phyloP scores from a whole-genome alignment of 2,329 filamentous ascomycete genomes.

The Alternaria metachromatica region DNA sequence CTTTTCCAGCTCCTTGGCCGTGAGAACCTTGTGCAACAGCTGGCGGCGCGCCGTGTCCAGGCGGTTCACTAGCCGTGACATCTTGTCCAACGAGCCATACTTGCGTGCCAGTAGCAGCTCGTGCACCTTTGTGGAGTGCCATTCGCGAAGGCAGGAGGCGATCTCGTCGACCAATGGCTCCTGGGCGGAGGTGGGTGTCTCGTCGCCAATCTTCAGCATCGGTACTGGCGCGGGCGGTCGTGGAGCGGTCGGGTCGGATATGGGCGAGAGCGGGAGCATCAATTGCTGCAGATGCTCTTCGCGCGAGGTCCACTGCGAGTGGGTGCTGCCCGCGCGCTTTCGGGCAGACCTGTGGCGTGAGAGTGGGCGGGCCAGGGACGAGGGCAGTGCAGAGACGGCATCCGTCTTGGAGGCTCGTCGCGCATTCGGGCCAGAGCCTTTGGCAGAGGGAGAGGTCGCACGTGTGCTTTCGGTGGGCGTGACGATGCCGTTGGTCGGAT shows the following conservation, averaged over 20 bases:
- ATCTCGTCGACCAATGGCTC: slow-evolving; percentile 98
- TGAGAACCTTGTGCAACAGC: slow-evolving; percentile 92
- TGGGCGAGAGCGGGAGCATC: slow-evolving; percentile 48
- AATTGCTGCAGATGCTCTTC: slow-evolving; percentile 49
- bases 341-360: slow-evolving; percentile 39
- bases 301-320: slow-evolving; percentile 49
- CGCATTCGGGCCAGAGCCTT: slow-evolving; percentile 17
- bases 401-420: slow-evolving; percentile 35
- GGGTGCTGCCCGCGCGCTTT: slow-evolving; percentile 44
- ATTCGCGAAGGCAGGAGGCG: slow-evolving; percentile 93
- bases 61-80: slow-evolving; percentile 80
- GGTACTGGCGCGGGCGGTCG: slow-evolving; percentile 92
- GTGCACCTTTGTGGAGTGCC: slow-evolving; percentile 97
- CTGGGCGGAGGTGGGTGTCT: slow-evolving; percentile 85
- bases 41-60: slow-evolving; percentile 87
- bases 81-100: slow-evolving; percentile 80
- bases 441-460: slow-evolving; percentile 33
- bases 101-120: slow-evolving; percentile 83
- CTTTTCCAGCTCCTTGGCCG: slow-evolving; percentile 78
- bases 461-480: slow-evolving; percentile 49
- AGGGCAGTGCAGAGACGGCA: slow-evolving; percentile 30
- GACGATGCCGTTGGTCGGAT: slow-evolving; percentile 45
- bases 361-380: slow-evolving; percentile 33
- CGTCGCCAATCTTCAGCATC: slow-evolving; percentile 96
- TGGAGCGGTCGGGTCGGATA: slow-evolving; percentile 67